phyloP scores from a whole-genome alignment of 2,329 filamentous ascomycete genomes.

The Dactylellina sp. region DNA sequence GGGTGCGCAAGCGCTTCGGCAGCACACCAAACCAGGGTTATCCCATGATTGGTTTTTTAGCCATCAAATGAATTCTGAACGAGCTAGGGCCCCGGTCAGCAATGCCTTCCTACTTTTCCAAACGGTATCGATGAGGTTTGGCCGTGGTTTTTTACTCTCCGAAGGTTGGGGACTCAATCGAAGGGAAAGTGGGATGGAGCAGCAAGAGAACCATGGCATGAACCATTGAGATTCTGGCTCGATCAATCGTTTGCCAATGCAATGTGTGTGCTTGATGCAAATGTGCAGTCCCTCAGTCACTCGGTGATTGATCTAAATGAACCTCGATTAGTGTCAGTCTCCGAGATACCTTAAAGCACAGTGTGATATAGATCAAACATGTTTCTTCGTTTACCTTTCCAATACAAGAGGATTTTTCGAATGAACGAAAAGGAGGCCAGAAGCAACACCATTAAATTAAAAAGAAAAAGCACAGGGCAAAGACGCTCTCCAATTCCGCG shows the following conservation, averaged over 20 bases:
- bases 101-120: constrained; percentile 39
- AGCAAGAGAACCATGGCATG: not conserved
- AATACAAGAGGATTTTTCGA: constrained; percentile 11
- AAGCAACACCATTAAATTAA: constrained; percentile 35
- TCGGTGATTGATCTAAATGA: not conserved
- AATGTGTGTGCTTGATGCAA: not conserved
- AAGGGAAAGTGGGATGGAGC: constrained; percentile 16
- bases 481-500: constrained; percentile 4
- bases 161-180: constrained; percentile 18
- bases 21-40: constrained; percentile 51
- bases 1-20: constrained; percentile 56
- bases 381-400: constrained; percentile 37
- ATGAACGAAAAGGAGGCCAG: constrained; percentile 27
- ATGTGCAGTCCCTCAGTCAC: not conserved
- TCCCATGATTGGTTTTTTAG: constrained; percentile 57
- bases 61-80: constrained; percentile 47
- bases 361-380: constrained; percentile 32
- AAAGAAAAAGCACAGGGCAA: constrained; percentile 28
- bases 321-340: constrained; percentile 8
- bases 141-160: constrained; percentile 42
- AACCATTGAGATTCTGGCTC: too few relatives aligned
- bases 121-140: constrained; percentile 34
- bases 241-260: too few relatives aligned
- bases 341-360: constrained; percentile 33
- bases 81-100: constrained; percentile 27